Evolutionary conservation across 2,329 filamentous ascomycete genomes (phyloP), one percentile per base, ranked within the genome.

Genomic region (Fusarium fujikuroi): DNA sequence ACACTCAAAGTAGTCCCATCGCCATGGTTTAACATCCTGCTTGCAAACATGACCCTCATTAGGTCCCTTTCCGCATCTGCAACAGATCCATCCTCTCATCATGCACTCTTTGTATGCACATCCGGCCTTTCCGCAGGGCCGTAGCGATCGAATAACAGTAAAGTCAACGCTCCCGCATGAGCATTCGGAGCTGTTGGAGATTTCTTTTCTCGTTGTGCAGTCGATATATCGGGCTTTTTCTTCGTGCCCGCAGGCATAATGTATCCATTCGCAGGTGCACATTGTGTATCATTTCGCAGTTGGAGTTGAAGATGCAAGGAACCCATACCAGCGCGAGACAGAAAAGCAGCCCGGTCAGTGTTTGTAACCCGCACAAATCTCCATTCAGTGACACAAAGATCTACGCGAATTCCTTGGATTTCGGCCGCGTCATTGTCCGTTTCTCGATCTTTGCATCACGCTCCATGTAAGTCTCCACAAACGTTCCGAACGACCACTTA

Each of bases 381-480:
- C 49, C 44, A 47, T 54, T 69, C 59, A 69, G 69, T 72, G 49
- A 64, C 63, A 72, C 69, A 72, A 34, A 39, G 59, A 44, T 50
- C 43, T 57, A 69, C 25, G 66, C 59, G 10, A 53, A 15, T 52
- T 72, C 49, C 53, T 49, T 58, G 66, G 58, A 66, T 58, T 49
- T 37, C 25, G 52, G 52, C 66, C 42, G 57, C 61, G 60, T 66
- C 52, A 72, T 60, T 58, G 47, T 58, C 49, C 47, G 60, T 37
- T 69, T 46, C 46, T 63, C 46, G 19, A 58, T 43, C 60, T 61
- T 73, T 58, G 70, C 66, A 39, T 77, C 75, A 73, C 77, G 78
- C 36, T 81, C 64, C 82, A 81, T 85, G 63, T 78, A 86, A 34
- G 70, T 81, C 61, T 83, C 79, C 47, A 77, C 62, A 21, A 80